Evolutionary conservation across 139 green algal species (phyloP).

Genomic region (Mychonastes homosphaera): DNA sequence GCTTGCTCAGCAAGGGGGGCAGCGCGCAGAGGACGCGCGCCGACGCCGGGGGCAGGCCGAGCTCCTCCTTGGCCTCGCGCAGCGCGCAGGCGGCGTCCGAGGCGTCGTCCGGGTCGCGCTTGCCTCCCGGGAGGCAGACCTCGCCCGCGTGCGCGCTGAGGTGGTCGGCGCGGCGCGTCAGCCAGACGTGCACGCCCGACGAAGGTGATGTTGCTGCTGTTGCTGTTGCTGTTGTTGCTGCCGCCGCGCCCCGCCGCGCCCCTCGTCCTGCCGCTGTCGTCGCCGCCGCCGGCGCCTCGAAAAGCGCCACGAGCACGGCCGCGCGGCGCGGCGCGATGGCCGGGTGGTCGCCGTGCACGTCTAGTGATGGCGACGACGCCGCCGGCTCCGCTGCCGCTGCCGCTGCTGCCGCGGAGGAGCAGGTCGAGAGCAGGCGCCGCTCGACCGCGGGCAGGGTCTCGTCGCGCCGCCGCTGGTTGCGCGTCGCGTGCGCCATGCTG

Average conservation of each 20-base stretch:
- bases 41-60: constrained; percentile 6
- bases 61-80: constrained; percentile 62
- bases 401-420: too few relatives aligned
- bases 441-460: too few relatives aligned
- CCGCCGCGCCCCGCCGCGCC: background rate
- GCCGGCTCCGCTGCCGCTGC: too few relatives aligned
- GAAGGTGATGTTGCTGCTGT: too few relatives aligned
- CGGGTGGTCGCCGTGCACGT: background rate
- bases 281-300: background rate
- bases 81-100: constrained; percentile 50
- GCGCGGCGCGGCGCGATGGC: background rate
- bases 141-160: constrained; percentile 46
- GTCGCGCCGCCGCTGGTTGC: too few relatives aligned
- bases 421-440: too few relatives aligned
- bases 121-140: constrained; percentile 67
- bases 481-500: too few relatives aligned
- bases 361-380: too few relatives aligned
- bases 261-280: constrained; percentile 18
- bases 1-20: constrained; percentile 53
- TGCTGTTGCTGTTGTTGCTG: background rate
- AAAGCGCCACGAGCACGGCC: background rate
- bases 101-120: constrained; percentile 44
- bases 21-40: constrained; percentile 35
- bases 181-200: constrained; percentile 44
- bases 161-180: constrained; percentile 39